Evolutionary conservation across 352 stramenopile species (phyloP), one percentile per base, ranked within the genome.

Genomic region (Globisporangium cederbergense): DNA sequence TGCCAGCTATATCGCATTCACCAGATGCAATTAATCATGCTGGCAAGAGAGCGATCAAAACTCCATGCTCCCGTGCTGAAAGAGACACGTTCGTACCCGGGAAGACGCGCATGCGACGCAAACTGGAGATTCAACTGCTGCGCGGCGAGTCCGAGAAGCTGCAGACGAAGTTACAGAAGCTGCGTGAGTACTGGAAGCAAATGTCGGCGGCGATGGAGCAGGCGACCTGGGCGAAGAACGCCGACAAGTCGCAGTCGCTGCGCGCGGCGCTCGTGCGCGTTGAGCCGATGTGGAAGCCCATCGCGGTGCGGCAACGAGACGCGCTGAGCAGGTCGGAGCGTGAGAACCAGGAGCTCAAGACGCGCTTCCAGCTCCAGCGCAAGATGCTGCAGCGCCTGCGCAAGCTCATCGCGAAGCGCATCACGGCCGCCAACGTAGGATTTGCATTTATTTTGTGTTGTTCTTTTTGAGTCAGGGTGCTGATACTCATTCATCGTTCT

Each of bases 61-160:
- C 46, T n/a, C 20, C 11, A 5, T 11, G 10, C 3, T 0, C 38
- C 2, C 38, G 38, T 18, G 1, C 38, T 16, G 13, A 1, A 2
- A 18, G 4, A 9, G 38, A 16, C 38, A 5, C 38, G 38, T 45
- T 53, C 28, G 46, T 53, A 11, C 47, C 47, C 3, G 20, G 47
- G 9, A 53, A 34, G 47, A 53, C 47, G 20, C 47, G 22, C 47
- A 53, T 53, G 20, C 47, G 47, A n/a, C 47, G 47, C 3, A 53
- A 53, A 53, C 47, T 53, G 25, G 59, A 65, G 59, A 65, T 65
- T 38, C 36, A 40, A 9, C 49, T 52, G 20, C 59, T 65, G 22
- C 47, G 46, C 10, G 59, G 10, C 16, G 59, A 58, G 49, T 52
- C 55, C 34, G 20, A 51, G 22, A 45, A 43, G 36, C 49, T 65